Percentiles rank a stretch among this genome's conserved stretches.
Evolutionary conservation across 1,284 basidiomycete species (phyloP).

Genomic region (Ceratobasidium sp.): DNA sequence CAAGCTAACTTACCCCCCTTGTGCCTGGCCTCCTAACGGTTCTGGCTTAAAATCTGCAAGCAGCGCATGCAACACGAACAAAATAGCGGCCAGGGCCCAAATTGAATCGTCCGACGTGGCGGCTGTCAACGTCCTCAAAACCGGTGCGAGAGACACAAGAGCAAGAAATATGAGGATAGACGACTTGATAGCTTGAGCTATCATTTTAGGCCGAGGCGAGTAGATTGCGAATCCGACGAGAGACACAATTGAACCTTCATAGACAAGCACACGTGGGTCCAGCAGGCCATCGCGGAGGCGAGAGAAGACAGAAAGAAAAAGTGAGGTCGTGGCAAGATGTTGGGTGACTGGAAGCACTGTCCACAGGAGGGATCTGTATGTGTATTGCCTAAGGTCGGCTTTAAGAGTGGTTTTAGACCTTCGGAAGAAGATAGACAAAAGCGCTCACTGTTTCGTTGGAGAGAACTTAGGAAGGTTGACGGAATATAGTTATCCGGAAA

Average conservation of each 20-base stretch:
- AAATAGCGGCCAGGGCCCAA: slow-evolving; percentile 83
- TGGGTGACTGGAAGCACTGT: slow-evolving; percentile 84
- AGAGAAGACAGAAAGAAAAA: slow-evolving; percentile 84
- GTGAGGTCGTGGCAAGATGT: slow-evolving; percentile 78
- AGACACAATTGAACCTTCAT: slow-evolving; percentile 67
- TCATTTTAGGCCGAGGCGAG: slow-evolving; percentile 46
- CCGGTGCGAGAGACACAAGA: slow-evolving; percentile 88
- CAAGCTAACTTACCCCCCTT: slow-evolving; percentile 53
- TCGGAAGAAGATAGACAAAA: neutral
- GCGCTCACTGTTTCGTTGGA: slow-evolving; percentile 77
- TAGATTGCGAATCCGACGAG: slow-evolving; percentile 67
- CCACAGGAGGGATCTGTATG: slow-evolving; percentile 74
- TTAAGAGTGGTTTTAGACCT: slow-evolving; percentile 45
- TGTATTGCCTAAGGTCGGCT: slow-evolving; percentile 81
- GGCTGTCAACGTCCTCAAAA: slow-evolving; percentile 89
- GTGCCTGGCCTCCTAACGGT: slow-evolving; percentile 46
- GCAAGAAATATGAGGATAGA: slow-evolving; percentile 87
- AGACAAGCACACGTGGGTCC: slow-evolving; percentile 73
- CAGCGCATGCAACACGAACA: slow-evolving; percentile 69
- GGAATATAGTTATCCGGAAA: slow-evolving; percentile 90
- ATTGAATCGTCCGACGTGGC: slow-evolving; percentile 97
- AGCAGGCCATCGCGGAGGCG: slow-evolving; percentile 69
- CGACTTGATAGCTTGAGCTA: slow-evolving; percentile 36
- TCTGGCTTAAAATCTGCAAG: slow-evolving; percentile 68
- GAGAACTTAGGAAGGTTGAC: slow-evolving; percentile 75